Conservation (phyloP, 2,329 filamentous ascomycete genomes). For the Elsinoe ampelina region DNA sequence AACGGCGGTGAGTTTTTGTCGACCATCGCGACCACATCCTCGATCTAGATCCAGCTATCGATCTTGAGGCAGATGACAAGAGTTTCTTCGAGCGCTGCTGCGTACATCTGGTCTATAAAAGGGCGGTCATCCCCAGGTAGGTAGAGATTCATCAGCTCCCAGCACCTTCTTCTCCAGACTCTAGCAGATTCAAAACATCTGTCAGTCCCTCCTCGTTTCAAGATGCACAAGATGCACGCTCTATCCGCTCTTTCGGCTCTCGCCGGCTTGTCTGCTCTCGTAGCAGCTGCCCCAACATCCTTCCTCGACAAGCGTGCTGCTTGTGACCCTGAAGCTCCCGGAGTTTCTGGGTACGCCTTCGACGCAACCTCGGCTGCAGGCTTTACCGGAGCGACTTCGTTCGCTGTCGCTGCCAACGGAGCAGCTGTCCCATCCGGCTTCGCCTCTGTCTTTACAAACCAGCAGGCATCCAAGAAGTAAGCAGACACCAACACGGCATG, state of each 20-base stretch:
- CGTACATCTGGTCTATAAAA: neutral
- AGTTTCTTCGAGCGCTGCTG: no score
- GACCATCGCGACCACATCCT: no score
- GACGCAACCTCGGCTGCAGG: conserved; percentile 17
- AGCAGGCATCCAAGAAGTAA: conserved; percentile 21
- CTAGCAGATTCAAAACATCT: neutral
- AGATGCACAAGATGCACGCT: neutral
- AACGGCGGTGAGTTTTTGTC: no score
- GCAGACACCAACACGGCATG: neutral
- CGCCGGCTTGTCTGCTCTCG: neutral
- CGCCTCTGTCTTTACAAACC: conserved; percentile 21
- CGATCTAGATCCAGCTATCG: no score
- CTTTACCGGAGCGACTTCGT: conserved; percentile 20
- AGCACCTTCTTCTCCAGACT: neutral
- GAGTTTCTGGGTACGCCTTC: neutral
- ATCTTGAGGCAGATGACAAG: no score
- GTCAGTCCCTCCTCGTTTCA: neutral
- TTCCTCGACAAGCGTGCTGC: neutral
- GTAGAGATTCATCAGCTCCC: neutral
- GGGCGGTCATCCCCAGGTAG: neutral
- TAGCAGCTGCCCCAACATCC: neutral
- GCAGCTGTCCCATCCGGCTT: conserved; percentile 23
- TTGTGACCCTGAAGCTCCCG: neutral
- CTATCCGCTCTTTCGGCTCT: neutral
- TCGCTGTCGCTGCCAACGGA: conserved; percentile 18